phyloP scores from a whole-genome alignment of 2,329 filamentous ascomycete genomes.

The Davidsoniella eucalypti region DNA sequence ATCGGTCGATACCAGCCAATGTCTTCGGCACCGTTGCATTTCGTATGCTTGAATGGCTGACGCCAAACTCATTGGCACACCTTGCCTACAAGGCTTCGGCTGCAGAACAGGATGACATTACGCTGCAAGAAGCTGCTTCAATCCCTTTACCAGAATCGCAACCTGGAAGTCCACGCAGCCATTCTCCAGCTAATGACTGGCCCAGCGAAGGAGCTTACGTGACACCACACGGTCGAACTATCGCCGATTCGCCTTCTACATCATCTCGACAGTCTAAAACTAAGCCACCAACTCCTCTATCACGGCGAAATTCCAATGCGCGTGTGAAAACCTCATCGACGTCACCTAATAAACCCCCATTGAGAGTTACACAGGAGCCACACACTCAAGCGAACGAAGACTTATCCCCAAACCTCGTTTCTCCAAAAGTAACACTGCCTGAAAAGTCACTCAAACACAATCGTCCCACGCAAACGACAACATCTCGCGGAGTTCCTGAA shows the following conservation, averaged over 20 bases:
- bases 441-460: conserved; percentile 4
- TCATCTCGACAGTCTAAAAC: background rate
- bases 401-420: conserved; percentile 18
- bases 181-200: background rate
- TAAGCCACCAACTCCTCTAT: conserved; percentile 4
- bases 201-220: background rate
- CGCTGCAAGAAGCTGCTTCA: conserved; percentile 9
- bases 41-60: conserved; percentile 57
- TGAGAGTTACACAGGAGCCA: conserved; percentile 19
- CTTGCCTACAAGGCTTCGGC: conserved; percentile 8
- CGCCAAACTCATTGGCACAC: conserved; percentile 25
- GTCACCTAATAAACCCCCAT: conserved; percentile 3
- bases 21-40: conserved; percentile 49
- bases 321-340: conserved; percentile 15
- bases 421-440: conserved; percentile 16
- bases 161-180: conserved; percentile 4
- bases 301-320: conserved; percentile 15
- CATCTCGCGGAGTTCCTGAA: conserved; percentile 1
- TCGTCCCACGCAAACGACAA: conserved; percentile 1
- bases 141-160: conserved; percentile 9
- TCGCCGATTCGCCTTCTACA: background rate
- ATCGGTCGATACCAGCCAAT: conserved; percentile 44
- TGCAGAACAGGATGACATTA: conserved; percentile 10
- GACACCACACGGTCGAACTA: conserved; percentile 1
- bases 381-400: conserved; percentile 18